Percentiles rank a stretch among this genome's conserved stretches.
These are phyloP conservation scores for Phoenix dactylifera DNA, from an alignment of 176 grass and related monocot species.

Conservation along the genomic window DNA sequence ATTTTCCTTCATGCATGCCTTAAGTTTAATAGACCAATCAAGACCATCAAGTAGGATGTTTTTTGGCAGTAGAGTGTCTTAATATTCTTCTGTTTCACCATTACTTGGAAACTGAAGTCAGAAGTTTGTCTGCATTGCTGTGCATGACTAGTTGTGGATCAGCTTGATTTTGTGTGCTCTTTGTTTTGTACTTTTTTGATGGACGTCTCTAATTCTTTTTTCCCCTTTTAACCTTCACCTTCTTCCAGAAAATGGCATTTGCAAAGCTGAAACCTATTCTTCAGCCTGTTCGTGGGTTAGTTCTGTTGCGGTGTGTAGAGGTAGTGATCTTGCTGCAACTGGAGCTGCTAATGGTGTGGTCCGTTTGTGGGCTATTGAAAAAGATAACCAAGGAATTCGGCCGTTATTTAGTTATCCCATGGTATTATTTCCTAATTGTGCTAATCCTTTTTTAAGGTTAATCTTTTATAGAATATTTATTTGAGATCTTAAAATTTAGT, in stretches of 20 bases:
- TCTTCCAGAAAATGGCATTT: conserved; percentile 41
- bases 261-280: conserved; percentile 24
- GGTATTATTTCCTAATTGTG: conserved; percentile 22
- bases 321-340: conserved; percentile 77
- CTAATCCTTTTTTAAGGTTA: neutral
- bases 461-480: no score
- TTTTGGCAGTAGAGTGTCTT: no score
- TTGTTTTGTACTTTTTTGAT: no score
- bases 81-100: no score
- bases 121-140: no score
- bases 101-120: no score
- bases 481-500: neutral
- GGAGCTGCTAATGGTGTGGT: conserved; percentile 70
- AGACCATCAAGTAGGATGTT: no score
- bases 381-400: conserved; percentile 53
- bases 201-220: neutral
- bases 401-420: conserved; percentile 45
- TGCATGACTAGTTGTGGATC: no score
- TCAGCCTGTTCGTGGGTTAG: conserved; percentile 67
- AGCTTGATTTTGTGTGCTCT: no score
- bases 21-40: no score
- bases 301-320: conserved; percentile 60
- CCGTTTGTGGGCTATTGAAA: conserved; percentile 62
- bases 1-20: neutral
- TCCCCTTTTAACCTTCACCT: neutral